Evolutionary conservation across 768 basidiomycete species (phyloP), one percentile per base, ranked within the genome.

Genomic region (Lactarius hengduanensis): DNA sequence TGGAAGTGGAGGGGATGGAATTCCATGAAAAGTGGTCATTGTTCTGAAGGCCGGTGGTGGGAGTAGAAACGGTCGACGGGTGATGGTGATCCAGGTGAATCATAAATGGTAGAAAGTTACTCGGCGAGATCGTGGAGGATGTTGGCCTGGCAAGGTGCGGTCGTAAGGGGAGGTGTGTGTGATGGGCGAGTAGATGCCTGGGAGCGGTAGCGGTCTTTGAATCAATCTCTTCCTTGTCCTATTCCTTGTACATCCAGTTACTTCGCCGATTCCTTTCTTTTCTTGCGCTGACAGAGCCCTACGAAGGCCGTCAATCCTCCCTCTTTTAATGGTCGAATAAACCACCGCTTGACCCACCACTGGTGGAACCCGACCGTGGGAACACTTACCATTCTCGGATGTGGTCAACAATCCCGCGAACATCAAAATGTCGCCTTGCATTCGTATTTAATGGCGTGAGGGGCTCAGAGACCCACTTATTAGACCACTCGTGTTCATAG

Each of bases 61-160:
- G 73, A 62, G 59, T 73, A 36, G 69, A 71, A 62, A 62, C 72
- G 50, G 61, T 70, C 67, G 61, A 73, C 62, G 69, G 70, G 56
- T 69, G 76, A 75, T 77, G 70, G 56, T 69, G 76, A 75, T 77
- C 74, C 69, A 77, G 71, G 73, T 77, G 76, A 66, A 77, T 73
- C 76, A 77, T 77, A 67, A 70, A 57, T 36, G 60, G 68, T 61
- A 59, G 65, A 43, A 15, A 16, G 47, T 6, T 38, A 43, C 57
- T 53, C 57, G 64, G 57, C 16, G 41, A 22, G 38, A 67, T 59
- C 54, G 22, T 47, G 7, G 34, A n/a, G 53, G 40, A 13, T 28
- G 38, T 40, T 32, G 54, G 55, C 41, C 50, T 53, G 54, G 41
- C 40, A 30, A 20, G 30, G 36, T 36, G 57, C 57, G 57, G 57